A percentile compares a stretch with the other conserved stretches of the same genome.
Evolutionary conservation across 1,284 basidiomycete genomes (phyloP).

Genomic region (Psilocybe mexicana): DNA sequence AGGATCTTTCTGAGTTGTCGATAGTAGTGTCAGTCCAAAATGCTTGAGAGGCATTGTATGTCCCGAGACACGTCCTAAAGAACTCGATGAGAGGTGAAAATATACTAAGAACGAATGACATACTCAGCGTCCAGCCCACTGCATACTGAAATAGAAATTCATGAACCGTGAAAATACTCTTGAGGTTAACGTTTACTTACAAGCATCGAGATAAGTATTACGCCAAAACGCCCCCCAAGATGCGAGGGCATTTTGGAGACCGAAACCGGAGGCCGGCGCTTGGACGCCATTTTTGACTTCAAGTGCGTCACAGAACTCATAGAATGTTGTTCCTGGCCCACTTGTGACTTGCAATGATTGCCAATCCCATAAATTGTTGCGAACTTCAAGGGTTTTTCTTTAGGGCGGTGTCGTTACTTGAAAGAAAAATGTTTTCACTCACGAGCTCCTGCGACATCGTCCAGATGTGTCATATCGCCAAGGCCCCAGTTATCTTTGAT

Average conservation of each 20-base stretch:
- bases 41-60: constrained; percentile 48
- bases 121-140: constrained; percentile 42
- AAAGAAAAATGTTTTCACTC: constrained; percentile 15
- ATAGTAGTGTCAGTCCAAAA: constrained; percentile 55
- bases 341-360: constrained; percentile 52
- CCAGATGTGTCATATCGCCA: constrained; percentile 54
- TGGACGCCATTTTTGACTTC: constrained; percentile 64
- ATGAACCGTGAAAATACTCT: constrained; percentile 1
- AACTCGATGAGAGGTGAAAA: background rate
- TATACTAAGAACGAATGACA: constrained; percentile 17
- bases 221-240: constrained; percentile 65
- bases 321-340: constrained; percentile 55
- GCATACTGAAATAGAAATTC: constrained; percentile 39
- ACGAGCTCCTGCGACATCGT: constrained; percentile 68
- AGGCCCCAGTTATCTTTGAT: constrained; percentile 64
- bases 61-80: constrained; percentile 55
- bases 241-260: constrained; percentile 57
- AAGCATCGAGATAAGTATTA: constrained; percentile 38
- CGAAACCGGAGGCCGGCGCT: constrained; percentile 60
- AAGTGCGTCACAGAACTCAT: constrained; percentile 69
- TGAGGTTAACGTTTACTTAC: constrained; percentile 33
- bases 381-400: constrained; percentile 30
- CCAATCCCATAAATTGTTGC: constrained; percentile 67
- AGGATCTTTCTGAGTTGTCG: constrained; percentile 54
- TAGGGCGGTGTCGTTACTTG: background rate